Evolutionary conservation across 495 filamentous ascomycete species (phyloP), one percentile per base, ranked within the genome.

Genomic region (Staphylotrichum tortipilum): DNA sequence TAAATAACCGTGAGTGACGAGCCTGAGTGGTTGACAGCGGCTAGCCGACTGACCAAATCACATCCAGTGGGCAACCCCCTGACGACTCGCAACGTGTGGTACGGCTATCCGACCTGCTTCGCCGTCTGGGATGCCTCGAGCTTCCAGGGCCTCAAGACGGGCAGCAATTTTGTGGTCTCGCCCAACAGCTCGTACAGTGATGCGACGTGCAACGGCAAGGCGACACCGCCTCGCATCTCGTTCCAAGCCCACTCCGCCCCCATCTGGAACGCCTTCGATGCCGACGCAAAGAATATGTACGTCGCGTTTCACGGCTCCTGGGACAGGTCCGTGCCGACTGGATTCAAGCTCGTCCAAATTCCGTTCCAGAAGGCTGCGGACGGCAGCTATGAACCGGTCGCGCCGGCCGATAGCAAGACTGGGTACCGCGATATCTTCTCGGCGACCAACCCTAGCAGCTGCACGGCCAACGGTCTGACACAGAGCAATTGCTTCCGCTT

Each of bases 71-170:
- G 67, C 49, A 61, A 70, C 49, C 67, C 67, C 39, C 46, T 61
- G 22, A 66, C 57, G 33, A 35, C 38, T 8, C 57, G 61, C 30
- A 55, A 67, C 43, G 66, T 59, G 3, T 80, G 80, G 57, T 81
- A 76, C 61, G 82, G 83, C 14, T 86, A 86, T 59, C 83, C 84
- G n/a, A 69, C 68, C n/a, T 86, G 83, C 65, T 82, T 79, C 55
- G 61, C 82, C 2, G 77, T 78, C 12, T 86, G 82, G 81, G 68
- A 76, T 53, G 66, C 73, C 1, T 55, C 55, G 37, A 62, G 56
- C 47, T 77, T 78, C 31, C 62, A 42, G 15, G 40, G 60, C 2
- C 56, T 80, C 52, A 66, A 71, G 55, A 71, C 74, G 14, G 78
- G 78, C 21, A 58, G 46, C 26, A 76, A 80, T 52, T 78, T 81